A percentile compares a stretch with the other conserved stretches of the same genome.
These are phyloP conservation scores for Phoma sp. DNA, from an alignment of 2,329 filamentous ascomycete species.

Conservation along the genomic window DNA sequence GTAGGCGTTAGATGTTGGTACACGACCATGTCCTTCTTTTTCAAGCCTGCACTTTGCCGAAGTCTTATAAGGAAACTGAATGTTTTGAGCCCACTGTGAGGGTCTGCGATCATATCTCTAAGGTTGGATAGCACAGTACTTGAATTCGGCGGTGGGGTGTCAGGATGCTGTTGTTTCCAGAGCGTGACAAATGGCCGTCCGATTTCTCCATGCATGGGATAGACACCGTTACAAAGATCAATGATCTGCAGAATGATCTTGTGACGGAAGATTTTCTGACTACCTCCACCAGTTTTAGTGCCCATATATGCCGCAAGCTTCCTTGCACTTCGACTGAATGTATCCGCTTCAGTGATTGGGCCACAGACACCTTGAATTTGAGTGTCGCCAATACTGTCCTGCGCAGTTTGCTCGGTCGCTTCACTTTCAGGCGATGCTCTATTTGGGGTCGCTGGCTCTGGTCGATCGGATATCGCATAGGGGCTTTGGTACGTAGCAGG, in stretches of 20 bases:
- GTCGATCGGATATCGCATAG: slow-evolving; percentile 14
- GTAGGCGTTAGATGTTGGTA: slow-evolving; percentile 54
- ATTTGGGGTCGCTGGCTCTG: background rate
- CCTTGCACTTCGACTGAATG: slow-evolving; percentile 7
- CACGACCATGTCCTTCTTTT: slow-evolving; percentile 59
- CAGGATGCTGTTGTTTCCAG: slow-evolving; percentile 56
- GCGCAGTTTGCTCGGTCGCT: background rate
- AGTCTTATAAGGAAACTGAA: slow-evolving; percentile 43
- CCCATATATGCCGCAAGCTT: slow-evolving; percentile 12
- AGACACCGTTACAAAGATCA: slow-evolving; percentile 61
- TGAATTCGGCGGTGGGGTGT: slow-evolving; percentile 56
- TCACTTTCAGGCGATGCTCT: background rate
- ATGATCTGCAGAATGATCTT: slow-evolving; percentile 63
- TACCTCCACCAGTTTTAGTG: slow-evolving; percentile 30
- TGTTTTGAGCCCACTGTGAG: slow-evolving; percentile 57
- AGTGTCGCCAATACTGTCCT: background rate
- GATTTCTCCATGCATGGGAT: slow-evolving; percentile 62
- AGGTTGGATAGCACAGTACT: slow-evolving; percentile 60
- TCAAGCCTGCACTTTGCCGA: slow-evolving; percentile 38
- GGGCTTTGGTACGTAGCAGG: slow-evolving; percentile 25
- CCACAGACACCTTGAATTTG: slow-evolving; percentile 16
- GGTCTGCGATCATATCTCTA: slow-evolving; percentile 56
- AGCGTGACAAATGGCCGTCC: slow-evolving; percentile 60
- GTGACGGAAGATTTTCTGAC: slow-evolving; percentile 27
- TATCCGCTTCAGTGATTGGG: slow-evolving; percentile 12